Base-by-base conservation (phyloP, 1,139 yeast species). In the Suhomyces taliae region DNA sequence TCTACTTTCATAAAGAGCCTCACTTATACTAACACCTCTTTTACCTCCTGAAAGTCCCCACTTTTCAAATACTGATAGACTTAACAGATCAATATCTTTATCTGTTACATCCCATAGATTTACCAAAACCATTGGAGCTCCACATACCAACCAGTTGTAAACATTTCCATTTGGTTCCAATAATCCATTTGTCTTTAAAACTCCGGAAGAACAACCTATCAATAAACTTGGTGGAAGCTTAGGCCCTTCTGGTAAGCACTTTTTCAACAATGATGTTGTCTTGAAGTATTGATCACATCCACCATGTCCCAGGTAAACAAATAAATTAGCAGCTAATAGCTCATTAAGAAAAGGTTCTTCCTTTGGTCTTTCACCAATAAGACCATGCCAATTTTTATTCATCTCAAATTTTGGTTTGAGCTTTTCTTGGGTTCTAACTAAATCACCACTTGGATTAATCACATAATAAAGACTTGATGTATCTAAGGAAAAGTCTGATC, bases 81-180 rank as follows among this genome's bases (percentile, higher is more conserved):
- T 86, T 57, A 90, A 90, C 56, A 75, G 77, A 65, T 93, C 98
- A 46, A 90, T 89, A 62, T 93, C 99, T 57, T 88, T 90, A 64
- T 93, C 99, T 0, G 98, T 93, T 6, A 93, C 98, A 65, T 90
- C 97, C 99, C 99, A 93, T 53, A 93, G 68, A 59, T 90, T 90
- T 0, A 90, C 97, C 37, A 93, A 69, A 1, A 90, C 76, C 83
- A 87, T 78, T 0, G 96, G 95, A 40, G 90, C 81, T 0, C 95
- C 96, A 32, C 93, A 93, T 6, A 79, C 70, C 34, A 91, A 62
- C 75, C 91, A 90, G 45, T 87, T 83, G 55, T 81, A 78, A 0
- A 89, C 78, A 7, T 90, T 87, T 0, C 98, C 97, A 59, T 79
- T 76, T 0, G 95, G 85, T 53, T 84, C 90, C 48, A 87, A 73